Conservation (phyloP, 257 asterid species). For the Solanum corneliomulleri region DNA sequence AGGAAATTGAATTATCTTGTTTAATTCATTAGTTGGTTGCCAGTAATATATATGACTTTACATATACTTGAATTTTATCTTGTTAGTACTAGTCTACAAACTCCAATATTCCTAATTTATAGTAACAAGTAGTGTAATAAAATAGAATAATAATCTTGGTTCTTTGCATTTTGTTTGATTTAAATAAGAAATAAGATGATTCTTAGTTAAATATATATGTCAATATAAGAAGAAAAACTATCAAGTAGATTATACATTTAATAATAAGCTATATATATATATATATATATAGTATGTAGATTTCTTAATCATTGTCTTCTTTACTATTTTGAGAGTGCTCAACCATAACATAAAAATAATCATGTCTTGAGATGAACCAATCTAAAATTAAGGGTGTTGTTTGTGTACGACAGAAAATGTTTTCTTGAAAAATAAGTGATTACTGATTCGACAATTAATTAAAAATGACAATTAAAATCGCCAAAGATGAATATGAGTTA, state of each 20-base stretch:
- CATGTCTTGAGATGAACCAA: too few species aligned
- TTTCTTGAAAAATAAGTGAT: not conserved
- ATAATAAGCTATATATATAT: too few species aligned
- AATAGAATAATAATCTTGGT: not conserved
- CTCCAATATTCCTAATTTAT: not conserved
- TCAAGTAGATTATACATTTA: not conserved
- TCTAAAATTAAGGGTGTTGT: too few species aligned
- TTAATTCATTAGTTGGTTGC: not conserved
- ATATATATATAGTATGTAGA: not conserved
- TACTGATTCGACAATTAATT: too few species aligned
- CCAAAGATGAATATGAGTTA: too few species aligned
- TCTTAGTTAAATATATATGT: too few species aligned
- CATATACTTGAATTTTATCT: too few species aligned
- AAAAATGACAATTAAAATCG: not conserved
- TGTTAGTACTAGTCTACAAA: not conserved
- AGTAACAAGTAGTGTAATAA: not conserved
- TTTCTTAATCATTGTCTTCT: not conserved
- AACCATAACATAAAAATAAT: not conserved
- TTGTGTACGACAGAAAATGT: not conserved
- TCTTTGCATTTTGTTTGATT: not conserved
- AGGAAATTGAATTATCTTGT: not conserved
- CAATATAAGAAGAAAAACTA: not conserved
- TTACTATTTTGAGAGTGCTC: not conserved
- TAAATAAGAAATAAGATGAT: not conserved
- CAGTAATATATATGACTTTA: not conserved